Percentiles rank a stretch among this genome's conserved stretches.
Evolutionary conservation across 2,329 filamentous ascomycete genomes (phyloP).

Genomic region (Penicillium sclerotiorum): DNA sequence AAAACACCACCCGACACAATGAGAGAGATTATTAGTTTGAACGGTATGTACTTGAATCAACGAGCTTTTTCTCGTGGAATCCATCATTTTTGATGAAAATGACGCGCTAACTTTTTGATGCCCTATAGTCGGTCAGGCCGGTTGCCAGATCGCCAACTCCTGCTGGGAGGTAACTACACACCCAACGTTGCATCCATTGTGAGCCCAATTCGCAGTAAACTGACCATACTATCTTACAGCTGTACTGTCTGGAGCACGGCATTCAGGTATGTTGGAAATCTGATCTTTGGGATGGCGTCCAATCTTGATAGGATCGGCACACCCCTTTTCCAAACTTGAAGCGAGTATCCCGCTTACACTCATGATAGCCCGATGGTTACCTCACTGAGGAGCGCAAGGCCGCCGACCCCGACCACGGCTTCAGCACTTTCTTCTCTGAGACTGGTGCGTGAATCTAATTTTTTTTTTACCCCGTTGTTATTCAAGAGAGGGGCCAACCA

Average conservation of each 20-base stretch:
- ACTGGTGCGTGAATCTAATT: constrained; percentile 69
- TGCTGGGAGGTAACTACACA: constrained; percentile 93
- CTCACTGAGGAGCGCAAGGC: constrained; percentile 97
- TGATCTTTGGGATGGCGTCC: constrained; percentile 19
- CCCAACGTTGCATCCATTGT: constrained; percentile 44
- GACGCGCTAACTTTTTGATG: constrained; percentile 37
- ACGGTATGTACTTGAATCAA: constrained; percentile 67
- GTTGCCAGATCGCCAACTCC: constrained; percentile 99
- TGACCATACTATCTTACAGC: constrained; percentile 60
- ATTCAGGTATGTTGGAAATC: constrained; percentile 75
- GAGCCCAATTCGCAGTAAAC: constrained; percentile 20
- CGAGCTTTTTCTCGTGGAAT: constrained; percentile 16
- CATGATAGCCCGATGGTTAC: constrained; percentile 89
- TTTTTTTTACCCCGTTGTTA: constrained; percentile 27
- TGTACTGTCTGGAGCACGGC: constrained; percentile 99
- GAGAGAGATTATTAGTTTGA: constrained; percentile 99
- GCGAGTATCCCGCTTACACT: constrained; percentile 28
- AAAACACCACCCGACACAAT: constrained; percentile 62
- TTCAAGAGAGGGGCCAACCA: constrained; percentile 3
- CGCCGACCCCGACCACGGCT: constrained; percentile 90
- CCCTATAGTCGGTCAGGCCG: constrained; percentile 90
- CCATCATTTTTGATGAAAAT: constrained; percentile 22
- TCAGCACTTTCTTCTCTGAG: constrained; percentile 99
- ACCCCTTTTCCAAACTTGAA: constrained; percentile 21
- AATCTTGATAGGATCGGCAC: constrained; percentile 19